Evolutionary conservation across 129 eudicot genomes (phyloP).

Genomic region (Arctium lappa): DNA sequence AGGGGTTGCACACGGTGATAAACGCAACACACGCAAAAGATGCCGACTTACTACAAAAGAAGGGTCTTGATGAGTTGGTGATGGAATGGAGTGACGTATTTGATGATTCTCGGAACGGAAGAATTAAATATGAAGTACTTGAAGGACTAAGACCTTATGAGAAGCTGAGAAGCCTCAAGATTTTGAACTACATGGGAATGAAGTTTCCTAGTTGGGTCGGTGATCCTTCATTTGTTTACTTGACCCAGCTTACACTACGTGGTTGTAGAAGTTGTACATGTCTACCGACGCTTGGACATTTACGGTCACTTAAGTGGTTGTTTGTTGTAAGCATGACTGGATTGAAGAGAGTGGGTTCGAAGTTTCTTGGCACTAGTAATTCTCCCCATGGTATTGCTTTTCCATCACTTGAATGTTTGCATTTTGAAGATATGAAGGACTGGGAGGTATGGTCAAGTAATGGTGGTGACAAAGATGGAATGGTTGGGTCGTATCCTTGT

Average conservation of each 20-base stretch:
- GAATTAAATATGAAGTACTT: conserved; percentile 28
- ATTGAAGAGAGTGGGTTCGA: conserved; percentile 28
- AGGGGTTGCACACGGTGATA: conserved; percentile 29
- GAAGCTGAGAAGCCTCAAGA: conserved; percentile 23
- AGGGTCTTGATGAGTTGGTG: conserved; percentile 16
- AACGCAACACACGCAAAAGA: conserved; percentile 30
- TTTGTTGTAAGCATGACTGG: conserved; percentile 22
- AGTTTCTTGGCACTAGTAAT: conserved; percentile 27
- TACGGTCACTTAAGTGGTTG: conserved; percentile 35
- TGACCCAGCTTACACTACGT: conserved; percentile 27
- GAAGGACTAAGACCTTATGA: conserved; percentile 32
- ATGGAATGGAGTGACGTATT: conserved; percentile 34
- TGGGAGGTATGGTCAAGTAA: conserved; percentile 16
- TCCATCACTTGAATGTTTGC: conserved; percentile 27
- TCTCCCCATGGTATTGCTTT: conserved; percentile 15
- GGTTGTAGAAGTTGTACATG: conserved; percentile 31
- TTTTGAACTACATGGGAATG: conserved; percentile 28
- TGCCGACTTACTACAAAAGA: conserved; percentile 28
- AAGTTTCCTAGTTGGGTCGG: conserved; percentile 56
- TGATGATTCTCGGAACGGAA: conserved; percentile 13
- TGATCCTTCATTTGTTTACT: conserved; percentile 25
- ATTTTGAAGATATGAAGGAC: background rate
- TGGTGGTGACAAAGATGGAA: background rate
- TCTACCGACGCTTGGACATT: conserved; percentile 46
- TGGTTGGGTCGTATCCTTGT: background rate